Evolutionary conservation across 129 eudicot genomes (phyloP).

Genomic region (Smallanthus sonchifolius): DNA sequence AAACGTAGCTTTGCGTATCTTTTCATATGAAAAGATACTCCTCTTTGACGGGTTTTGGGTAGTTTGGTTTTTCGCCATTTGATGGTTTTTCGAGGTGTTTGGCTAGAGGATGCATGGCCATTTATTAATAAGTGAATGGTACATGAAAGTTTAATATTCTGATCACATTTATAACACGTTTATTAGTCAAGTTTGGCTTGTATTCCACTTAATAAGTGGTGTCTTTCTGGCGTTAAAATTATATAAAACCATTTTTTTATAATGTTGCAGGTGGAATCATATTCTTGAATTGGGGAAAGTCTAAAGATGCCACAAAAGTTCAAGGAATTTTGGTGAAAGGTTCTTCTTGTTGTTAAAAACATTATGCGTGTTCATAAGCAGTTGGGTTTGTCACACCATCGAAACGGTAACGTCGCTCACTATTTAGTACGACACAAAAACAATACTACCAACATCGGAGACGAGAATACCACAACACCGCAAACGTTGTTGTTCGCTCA

Average conservation of each 20-base stretch:
- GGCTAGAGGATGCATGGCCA: not conserved
- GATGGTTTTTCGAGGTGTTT: not conserved
- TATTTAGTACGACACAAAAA: no score
- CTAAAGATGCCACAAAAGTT: not conserved
- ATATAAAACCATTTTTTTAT: slow-evolving; percentile 2
- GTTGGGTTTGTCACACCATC: no score
- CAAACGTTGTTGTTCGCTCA: no score
- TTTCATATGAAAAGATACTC: slow-evolving; percentile 17
- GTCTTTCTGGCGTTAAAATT: not conserved
- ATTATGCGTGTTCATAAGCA: not conserved
- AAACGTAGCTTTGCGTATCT: slow-evolving; percentile 32
- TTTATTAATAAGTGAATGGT: not conserved
- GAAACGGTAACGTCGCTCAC: no score
- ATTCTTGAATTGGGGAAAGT: slow-evolving; percentile 12
- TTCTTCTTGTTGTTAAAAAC: not conserved
- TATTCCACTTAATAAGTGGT: no score
- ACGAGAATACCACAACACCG: no score
- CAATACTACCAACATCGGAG: no score
- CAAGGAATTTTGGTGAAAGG: slow-evolving; percentile 10
- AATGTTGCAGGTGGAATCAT: slow-evolving; percentile 20
- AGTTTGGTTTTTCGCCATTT: not conserved
- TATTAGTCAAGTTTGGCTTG: slow-evolving; percentile 10
- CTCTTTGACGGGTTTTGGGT: not conserved
- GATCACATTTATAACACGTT: slow-evolving; percentile 27
- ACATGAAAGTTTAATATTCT: not conserved